Percentiles rank a stretch among this genome's conserved stretches.
Conservation (phyloP, 352 stramenopile genomes). For the Phytophthora citricola region DNA sequence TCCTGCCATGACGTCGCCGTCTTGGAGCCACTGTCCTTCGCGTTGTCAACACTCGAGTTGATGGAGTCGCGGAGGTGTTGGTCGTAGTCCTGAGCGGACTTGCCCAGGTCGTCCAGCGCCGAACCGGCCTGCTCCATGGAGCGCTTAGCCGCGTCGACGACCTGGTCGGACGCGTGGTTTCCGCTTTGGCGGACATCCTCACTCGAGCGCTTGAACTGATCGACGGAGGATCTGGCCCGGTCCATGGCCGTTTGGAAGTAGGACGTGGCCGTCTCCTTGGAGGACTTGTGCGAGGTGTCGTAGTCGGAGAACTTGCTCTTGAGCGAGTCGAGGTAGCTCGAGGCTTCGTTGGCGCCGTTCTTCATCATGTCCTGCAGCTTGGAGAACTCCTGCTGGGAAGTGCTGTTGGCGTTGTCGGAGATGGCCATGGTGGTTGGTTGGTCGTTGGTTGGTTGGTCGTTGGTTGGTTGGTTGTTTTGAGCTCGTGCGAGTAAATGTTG, state of each 20-base stretch:
- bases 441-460: not conserved
- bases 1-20: conserved; percentile 28
- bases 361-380: conserved; percentile 49
- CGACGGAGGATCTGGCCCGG: conserved; percentile 23
- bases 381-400: conserved; percentile 38
- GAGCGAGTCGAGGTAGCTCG: conserved; percentile 46
- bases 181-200: conserved; percentile 19
- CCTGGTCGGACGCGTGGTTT: conserved; percentile 18
- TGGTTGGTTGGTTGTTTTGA: conserved; percentile 4
- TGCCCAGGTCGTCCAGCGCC: conserved; percentile 36
- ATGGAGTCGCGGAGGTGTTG: conserved; percentile 21
- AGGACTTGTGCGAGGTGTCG: conserved; percentile 47
- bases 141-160: conserved; percentile 29
- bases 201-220: conserved; percentile 23
- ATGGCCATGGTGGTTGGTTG: conserved; percentile 25
- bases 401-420: conserved; percentile 26
- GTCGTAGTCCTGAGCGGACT: conserved; percentile 30
- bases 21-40: conserved; percentile 34
- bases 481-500: conserved; percentile 19
- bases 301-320: conserved; percentile 50
- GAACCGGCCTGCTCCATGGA: conserved; percentile 41
- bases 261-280: conserved; percentile 39
- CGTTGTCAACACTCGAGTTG: conserved; percentile 23
- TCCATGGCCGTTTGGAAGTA: conserved; percentile 52
- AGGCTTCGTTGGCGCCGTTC: conserved; percentile 33